Evolutionary conservation across 345 rosid genomes (phyloP).

Genomic region (Salix viminalis): DNA sequence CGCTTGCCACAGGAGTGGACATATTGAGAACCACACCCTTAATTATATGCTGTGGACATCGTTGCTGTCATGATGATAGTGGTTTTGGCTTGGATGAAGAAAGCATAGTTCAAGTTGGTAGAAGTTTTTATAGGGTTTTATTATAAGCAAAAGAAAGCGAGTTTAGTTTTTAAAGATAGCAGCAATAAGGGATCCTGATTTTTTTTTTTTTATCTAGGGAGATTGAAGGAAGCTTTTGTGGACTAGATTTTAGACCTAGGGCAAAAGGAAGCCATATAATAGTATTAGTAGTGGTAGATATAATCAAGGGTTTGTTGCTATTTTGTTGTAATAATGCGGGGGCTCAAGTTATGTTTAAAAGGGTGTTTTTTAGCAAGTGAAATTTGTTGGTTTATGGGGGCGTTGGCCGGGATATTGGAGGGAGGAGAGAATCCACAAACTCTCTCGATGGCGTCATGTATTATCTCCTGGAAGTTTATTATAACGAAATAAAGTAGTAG

Average conservation of each 20-base stretch:
- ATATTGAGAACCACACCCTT: slow-evolving; percentile 27
- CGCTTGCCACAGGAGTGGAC: slow-evolving; percentile 66
- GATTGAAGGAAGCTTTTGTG: neutral
- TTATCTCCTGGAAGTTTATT: neutral
- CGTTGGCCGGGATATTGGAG: neutral
- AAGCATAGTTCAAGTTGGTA: neutral
- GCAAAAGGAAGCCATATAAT: neutral
- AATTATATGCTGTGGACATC: neutral
- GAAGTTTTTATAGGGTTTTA: neutral
- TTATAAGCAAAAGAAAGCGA: neutral
- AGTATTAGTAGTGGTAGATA: neutral
- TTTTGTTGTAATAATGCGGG: neutral
- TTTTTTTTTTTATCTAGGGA: neutral
- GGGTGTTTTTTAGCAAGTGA: neutral
- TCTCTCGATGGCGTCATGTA: neutral
- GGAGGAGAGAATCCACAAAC: neutral
- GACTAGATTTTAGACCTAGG: neutral
- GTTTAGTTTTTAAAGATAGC: neutral
- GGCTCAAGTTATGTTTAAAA: neutral
- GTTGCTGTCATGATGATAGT: neutral
- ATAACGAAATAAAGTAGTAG: neutral
- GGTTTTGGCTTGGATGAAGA: neutral
- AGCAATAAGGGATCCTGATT: neutral
- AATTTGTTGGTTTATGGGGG: neutral
- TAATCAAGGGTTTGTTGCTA: neutral